Base-by-base conservation (phyloP, 2,329 filamentous ascomycete species). In the Leptosphaerulina australis region DNA sequence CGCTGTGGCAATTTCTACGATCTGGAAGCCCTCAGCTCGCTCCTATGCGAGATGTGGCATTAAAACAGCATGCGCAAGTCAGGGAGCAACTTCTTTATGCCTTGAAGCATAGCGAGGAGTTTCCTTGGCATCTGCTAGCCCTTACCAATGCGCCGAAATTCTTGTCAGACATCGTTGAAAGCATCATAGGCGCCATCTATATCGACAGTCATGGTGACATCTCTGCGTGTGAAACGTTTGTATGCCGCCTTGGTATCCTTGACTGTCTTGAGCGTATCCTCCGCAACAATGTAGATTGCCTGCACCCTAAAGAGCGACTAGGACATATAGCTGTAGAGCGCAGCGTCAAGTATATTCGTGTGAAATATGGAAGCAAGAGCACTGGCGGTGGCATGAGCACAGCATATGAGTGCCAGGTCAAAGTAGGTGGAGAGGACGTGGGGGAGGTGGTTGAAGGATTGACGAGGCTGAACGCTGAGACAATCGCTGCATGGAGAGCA, bases 121-220 rank as follows among this genome's bases (percentile, higher is more conserved):
- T 92, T 64, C 94, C 93, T 0, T 97, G 93, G 93, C 77, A 82
- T 1, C 71, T 84, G 0, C 81, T 97, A 0, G 78, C 84, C 0
- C 78, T 81, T 0, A 76, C 95, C 0, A 55, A 63, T 21, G 38
- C 63, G 8, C 63, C 63, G 1, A 64, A 66, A 17, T 62, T 60
- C 18, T 44, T 66, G n/a, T 64, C 61, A 10, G 61, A 66, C 69
- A 74, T 97, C 6, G 78, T 97, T 8, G 93, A 97, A 74, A 83
- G 84, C 24, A 69, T 95, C 0, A 72, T 97, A 0, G 93, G 90
- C 0, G 92, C 91, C 0, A 80, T 97, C 0, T 97, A 88, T 78
- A 77, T 96, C 15, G 94, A 97, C 69, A 88, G 58, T 4, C 53
- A 43, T 6, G 61, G 60, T 15, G 55, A 51, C 37, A 51, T 63